Evolutionary conservation across 2,329 filamentous ascomycete species (phyloP).

Genomic region (Trichoderma endophyticum): DNA sequence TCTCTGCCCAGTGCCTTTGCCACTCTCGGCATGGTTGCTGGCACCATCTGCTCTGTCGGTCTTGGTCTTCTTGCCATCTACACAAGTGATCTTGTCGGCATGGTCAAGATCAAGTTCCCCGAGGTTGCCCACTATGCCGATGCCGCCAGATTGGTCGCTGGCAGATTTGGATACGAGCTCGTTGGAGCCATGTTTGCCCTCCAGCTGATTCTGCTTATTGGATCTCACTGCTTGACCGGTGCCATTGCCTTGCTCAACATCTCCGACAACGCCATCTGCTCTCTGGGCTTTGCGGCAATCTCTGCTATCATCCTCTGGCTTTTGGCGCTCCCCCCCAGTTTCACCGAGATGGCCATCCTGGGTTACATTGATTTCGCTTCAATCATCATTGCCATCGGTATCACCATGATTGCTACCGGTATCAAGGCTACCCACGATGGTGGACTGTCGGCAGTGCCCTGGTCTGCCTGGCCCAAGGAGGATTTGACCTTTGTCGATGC

Average conservation of each 20-base stretch:
- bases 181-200: constrained; percentile 60
- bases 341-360: constrained; percentile 47
- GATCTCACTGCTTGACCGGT: constrained; percentile 69
- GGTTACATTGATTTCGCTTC: constrained; percentile 58
- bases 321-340: constrained; percentile 47
- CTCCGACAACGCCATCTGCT: constrained; percentile 51
- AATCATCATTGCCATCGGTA: constrained; percentile 60
- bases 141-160: constrained; percentile 60
- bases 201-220: constrained; percentile 66
- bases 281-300: constrained; percentile 44
- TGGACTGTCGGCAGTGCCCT: constrained; percentile 33
- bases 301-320: constrained; percentile 46
- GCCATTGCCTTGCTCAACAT: constrained; percentile 66
- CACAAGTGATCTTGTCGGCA: constrained; percentile 45
- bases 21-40: constrained; percentile 52
- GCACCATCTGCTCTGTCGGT: constrained; percentile 41
- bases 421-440: constrained; percentile 38
- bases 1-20: constrained; percentile 52
- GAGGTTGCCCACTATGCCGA: constrained; percentile 65
- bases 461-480: constrained; percentile 46
- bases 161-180: constrained; percentile 58
- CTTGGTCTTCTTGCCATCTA: constrained; percentile 47
- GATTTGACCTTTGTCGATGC: constrained; percentile 49
- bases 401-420: constrained; percentile 65
- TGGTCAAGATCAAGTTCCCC: constrained; percentile 50